These are phyloP conservation scores for Verticillium isaacii DNA, from an alignment of 2,329 filamentous ascomycete genomes.

Conservation along the genomic window DNA sequence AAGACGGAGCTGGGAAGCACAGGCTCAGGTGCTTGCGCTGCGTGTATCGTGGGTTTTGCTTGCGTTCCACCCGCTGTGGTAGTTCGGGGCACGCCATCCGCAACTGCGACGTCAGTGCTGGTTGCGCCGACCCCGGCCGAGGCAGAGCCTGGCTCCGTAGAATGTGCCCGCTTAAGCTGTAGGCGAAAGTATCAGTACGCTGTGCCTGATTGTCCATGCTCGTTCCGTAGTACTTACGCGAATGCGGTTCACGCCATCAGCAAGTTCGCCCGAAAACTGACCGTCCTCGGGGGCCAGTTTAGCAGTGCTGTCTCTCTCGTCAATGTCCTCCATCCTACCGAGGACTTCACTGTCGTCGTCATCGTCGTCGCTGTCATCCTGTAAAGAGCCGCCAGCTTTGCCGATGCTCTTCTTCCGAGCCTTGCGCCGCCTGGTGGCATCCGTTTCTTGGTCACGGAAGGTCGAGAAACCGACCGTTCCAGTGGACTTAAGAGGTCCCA, in stretches of 20 bases:
- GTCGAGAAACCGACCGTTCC: constrained; percentile 86
- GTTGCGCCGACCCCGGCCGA: constrained; percentile 30
- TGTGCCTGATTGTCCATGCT: too few relatives aligned
- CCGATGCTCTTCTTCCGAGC: constrained; percentile 60
- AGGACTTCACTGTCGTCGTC: constrained; percentile 59
- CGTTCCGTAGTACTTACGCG: constrained; percentile 49
- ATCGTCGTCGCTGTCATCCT: constrained; percentile 68
- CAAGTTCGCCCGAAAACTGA: constrained; percentile 67
- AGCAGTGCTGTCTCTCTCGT: constrained; percentile 56
- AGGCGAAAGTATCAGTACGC: background rate
- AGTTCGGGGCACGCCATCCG: background rate
- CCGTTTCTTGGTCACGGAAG: constrained; percentile 68
- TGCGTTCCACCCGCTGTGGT: background rate
- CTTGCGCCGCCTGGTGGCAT: constrained; percentile 53
- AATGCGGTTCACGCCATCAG: constrained; percentile 77
- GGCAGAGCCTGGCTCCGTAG: constrained; percentile 50
- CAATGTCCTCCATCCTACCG: constrained; percentile 60
- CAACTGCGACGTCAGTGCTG: background rate
- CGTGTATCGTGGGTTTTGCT: background rate
- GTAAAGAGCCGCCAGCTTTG: constrained; percentile 42
- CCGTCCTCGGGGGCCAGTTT: constrained; percentile 67
- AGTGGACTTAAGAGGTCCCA: constrained; percentile 79
- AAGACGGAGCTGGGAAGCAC: constrained; percentile 5
- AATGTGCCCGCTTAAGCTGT: constrained; percentile 78
- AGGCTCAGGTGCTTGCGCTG: background rate